Percentiles rank a stretch among this genome's conserved stretches.
Evolutionary conservation across 768 basidiomycete species (phyloP).

Genomic region (Hemileccinum impolitum): DNA sequence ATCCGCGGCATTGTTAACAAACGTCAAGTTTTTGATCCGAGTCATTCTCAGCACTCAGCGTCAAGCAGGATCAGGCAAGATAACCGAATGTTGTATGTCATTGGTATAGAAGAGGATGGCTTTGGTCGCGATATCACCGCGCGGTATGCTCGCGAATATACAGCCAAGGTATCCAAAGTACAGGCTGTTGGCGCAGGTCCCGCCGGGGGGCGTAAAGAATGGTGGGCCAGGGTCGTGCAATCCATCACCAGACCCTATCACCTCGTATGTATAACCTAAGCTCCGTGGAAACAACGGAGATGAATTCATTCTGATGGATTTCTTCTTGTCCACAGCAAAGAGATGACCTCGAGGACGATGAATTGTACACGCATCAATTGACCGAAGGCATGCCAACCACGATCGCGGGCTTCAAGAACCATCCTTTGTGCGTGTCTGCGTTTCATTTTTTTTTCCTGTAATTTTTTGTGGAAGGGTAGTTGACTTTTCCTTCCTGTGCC

Average conservation of each 20-base stretch:
- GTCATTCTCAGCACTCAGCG: constrained; percentile 28
- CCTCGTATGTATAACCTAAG: constrained; percentile 51
- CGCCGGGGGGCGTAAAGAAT: constrained; percentile 63
- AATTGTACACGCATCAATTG: constrained; percentile 71
- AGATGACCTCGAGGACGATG: constrained; percentile 91
- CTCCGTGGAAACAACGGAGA: constrained; percentile 19
- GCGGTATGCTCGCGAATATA: constrained; percentile 80
- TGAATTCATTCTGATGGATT: constrained; percentile 10
- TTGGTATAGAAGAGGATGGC: constrained; percentile 94
- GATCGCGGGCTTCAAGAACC: constrained; percentile 90
- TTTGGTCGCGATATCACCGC: constrained; percentile 89
- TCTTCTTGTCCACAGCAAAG: constrained; percentile 55
- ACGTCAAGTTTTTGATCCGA: constrained; percentile 76
- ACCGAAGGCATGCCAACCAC: constrained; percentile 93
- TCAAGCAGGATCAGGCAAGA: constrained; percentile 39
- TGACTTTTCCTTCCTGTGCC: constrained; percentile 2
- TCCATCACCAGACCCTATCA: constrained; percentile 73
- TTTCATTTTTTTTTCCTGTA: constrained; percentile 23
- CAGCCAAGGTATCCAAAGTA: constrained; percentile 75
- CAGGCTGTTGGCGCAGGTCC: constrained; percentile 54
- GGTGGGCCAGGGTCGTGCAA: constrained; percentile 78
- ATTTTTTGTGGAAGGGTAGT: constrained; percentile 3
- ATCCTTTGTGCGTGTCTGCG: constrained; percentile 62
- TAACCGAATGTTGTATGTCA: constrained; percentile 89
- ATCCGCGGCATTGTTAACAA: constrained; percentile 78